Evolutionary conservation across 805 yeast species (phyloP).

Genomic region (Saccharomycopsis babjevae): DNA sequence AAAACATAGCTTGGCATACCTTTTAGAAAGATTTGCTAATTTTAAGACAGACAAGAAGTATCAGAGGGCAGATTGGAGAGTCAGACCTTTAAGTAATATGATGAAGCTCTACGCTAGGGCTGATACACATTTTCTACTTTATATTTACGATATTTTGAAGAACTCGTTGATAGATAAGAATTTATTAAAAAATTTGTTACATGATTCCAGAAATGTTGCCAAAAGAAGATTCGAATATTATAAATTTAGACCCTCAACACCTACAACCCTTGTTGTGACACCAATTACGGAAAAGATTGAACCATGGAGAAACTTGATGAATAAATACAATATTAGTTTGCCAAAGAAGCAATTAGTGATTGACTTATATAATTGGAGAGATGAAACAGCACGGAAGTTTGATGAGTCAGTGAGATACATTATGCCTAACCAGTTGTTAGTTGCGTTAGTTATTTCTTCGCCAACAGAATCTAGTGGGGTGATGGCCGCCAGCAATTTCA

Average conservation of each 20-base stretch:
- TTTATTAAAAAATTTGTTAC: slow-evolving; percentile 51
- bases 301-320: slow-evolving; percentile 57
- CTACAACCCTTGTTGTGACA: slow-evolving; percentile 31
- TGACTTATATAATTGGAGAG: slow-evolving; percentile 75
- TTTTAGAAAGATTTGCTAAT: slow-evolving; percentile 68
- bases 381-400: slow-evolving; percentile 52
- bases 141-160: slow-evolving; percentile 67
- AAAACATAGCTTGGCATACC: slow-evolving; percentile 71
- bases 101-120: slow-evolving; percentile 85
- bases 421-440: slow-evolving; percentile 72
- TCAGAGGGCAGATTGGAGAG: slow-evolving; percentile 95
- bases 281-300: slow-evolving; percentile 42
- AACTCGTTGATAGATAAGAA: slow-evolving; percentile 45
- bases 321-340: slow-evolving; percentile 53
- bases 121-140: slow-evolving; percentile 84
- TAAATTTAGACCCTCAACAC: slow-evolving; percentile 40
- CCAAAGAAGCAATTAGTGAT: slow-evolving; percentile 46
- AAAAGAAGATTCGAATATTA: slow-evolving; percentile 73
- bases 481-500: slow-evolving; percentile 34
- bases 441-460: slow-evolving; percentile 43
- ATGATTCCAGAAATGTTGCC: slow-evolving; percentile 72
- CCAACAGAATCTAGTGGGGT: slow-evolving; percentile 55
- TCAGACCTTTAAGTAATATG: slow-evolving; percentile 67
- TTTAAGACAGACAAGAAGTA: slow-evolving; percentile 89
- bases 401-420: slow-evolving; percentile 82